Base-by-base conservation (phyloP, 371 early-diverging fungal species). In the Mortierella sp. region DNA sequence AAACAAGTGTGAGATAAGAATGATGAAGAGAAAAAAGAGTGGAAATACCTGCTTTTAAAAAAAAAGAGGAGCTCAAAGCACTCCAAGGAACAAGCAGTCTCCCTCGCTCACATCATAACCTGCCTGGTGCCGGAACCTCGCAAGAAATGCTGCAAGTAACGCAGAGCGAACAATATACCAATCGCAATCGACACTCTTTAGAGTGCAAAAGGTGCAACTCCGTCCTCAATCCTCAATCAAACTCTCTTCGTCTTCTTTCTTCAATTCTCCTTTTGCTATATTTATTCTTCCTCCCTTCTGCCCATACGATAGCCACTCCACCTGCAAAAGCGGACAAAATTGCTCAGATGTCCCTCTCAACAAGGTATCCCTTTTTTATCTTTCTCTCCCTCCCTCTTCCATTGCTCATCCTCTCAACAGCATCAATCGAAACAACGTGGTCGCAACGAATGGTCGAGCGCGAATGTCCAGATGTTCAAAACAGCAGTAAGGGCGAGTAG, bases 371-470 rank as follows among this genome's bases (percentile, higher is more conserved):
- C 26, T 50, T 50, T 31, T 74, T 48, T 74, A 46, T 44, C 21
- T n/a, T 54, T 40, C 57, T 57, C 40, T 70, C 70, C 24, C 71
- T 48, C 14, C 31, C 28, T 26, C 46, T 48, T n/a, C 51, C 31
- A 16, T 28, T 71, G 51, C 71, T 44, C 31, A 16, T 21, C 71
- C 21, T 50, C 21, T 9, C 26, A 26, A n/a, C 48, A 46, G 48
- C 48, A 46, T 46, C 48, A 46, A 46, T 46, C 9, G 48, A 1
- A 64, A 64, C 72, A 72, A 53, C 72, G 72, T 71, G 72, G 72
- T 37, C 50, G 0, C 31, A 71, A 71, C 72, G 72, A 71, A 71
- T 71, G 72, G 72, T 71, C 37, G 64, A 71, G 51, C 72, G 53
- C 53, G 8, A 50, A 70, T 26, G 24, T n/a, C 19, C 11, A 46